phyloP scores from a whole-genome alignment of 306 rosid genomes.

The Heteromeles arbutifolia region DNA sequence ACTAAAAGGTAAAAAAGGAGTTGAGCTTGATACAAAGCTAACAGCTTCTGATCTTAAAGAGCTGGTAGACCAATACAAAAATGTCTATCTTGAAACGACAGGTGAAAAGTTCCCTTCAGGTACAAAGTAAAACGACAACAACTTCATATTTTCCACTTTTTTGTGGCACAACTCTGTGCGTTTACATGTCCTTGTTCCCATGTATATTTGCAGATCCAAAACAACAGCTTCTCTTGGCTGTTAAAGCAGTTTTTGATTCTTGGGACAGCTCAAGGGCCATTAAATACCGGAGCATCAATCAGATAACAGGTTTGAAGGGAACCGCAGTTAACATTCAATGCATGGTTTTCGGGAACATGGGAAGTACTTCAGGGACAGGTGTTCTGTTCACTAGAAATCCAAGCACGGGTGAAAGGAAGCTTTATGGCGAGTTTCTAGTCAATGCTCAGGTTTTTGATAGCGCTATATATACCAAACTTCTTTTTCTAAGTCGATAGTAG shows the following conservation, averaged over 20 bases:
- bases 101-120: conserved; percentile 88
- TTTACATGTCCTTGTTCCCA: not conserved
- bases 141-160: conserved; percentile 10
- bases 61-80: conserved; percentile 77
- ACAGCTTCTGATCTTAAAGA: conserved; percentile 72
- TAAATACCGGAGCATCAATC: conserved; percentile 84
- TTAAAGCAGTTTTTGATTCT: conserved; percentile 88
- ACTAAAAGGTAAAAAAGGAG: conserved; percentile 50
- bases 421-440: conserved; percentile 88
- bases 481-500: not conserved
- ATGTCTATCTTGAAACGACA: conserved; percentile 55
- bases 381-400: conserved; percentile 97
- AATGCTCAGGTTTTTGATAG: conserved; percentile 77
- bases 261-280: conserved; percentile 97
- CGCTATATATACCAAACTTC: not conserved
- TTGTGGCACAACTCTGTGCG: conserved; percentile 1
- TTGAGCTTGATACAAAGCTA: conserved; percentile 61
- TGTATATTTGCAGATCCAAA: conserved; percentile 61
- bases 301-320: conserved; percentile 80
- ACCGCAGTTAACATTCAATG: conserved; percentile 93
- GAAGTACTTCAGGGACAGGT: conserved; percentile 91
- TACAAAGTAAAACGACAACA: conserved; percentile 14
- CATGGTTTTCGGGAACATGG: conserved; percentile 98
- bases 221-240: conserved; percentile 70
- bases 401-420: conserved; percentile 93